Base-by-base conservation (phyloP, 176 grass and related monocot genomes). In the Triticum monococcum region DNA sequence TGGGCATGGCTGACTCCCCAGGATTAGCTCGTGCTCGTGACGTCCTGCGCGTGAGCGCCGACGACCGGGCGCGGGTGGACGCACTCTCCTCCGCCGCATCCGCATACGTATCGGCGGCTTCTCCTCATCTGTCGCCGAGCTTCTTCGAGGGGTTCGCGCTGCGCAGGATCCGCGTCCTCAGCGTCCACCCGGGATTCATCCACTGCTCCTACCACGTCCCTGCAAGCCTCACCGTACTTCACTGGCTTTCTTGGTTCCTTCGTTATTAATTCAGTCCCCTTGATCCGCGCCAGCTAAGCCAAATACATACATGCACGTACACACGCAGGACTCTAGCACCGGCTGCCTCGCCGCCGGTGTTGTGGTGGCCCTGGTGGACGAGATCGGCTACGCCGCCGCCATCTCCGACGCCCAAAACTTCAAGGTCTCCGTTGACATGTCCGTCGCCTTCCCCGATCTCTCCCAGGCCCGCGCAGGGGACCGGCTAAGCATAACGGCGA, bases 361-460 rank as follows among this genome's bases (percentile, higher is more conserved):
- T 12, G 90, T 94, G 8, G 95, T 90, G 7, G 66, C 88, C 38
- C 67, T 97, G 56, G 89, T 95, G 23, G 95, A 97, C 72, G 90
- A 94, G 87, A 41, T 97, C 4, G 82, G 90, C 30, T 69, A 36
- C 11, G 84, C 84, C 1, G 95, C 75, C 14, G 33, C 88, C 35
- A 68, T 86, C 25, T 68, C 95, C 10, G 74, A 94, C 64, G 86
- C 86, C 6, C 23, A 80, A 7, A 75, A 48, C 16, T 41, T 54
- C 67, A 94, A 92, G 86, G 84, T 92, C 81, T 97, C 95, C 45
- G 83, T 86, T 7, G 95, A 97, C 86, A 97, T 97, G 92, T 94
- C 90, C 83, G 91, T 97, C 83, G 62, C 81, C 35, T 94, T 89
- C 78, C 16, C 83, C 37, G 85, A 85, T 52, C 46, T 89, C 22